Percentiles rank a stretch among this genome's conserved stretches.
Conservation (phyloP, 140 eudicot genomes). For the Ambrosia hybrid region DNA sequence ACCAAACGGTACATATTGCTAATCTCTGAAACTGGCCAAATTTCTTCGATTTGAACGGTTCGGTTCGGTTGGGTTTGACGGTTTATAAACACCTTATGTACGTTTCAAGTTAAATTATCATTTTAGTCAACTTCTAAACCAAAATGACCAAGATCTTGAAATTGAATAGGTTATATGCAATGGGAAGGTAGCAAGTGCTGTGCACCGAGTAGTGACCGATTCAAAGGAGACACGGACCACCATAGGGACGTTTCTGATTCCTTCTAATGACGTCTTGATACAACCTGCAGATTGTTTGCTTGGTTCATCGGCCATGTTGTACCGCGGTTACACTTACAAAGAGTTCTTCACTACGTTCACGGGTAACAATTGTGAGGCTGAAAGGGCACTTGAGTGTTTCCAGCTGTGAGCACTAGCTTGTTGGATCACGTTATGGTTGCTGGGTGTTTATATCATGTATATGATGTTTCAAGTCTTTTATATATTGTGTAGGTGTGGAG, state of each 20-base stretch:
- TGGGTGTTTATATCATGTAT: not conserved
- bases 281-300: conserved; percentile 47
- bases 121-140: not conserved
- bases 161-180: conserved; percentile 58
- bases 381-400: conserved; percentile 38
- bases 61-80: no score
- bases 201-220: conserved; percentile 65
- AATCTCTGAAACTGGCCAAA: no score
- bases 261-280: conserved; percentile 45
- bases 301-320: conserved; percentile 31
- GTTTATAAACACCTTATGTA: no score
- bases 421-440: not conserved
- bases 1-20: no score
- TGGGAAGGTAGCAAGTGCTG: conserved; percentile 50
- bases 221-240: conserved; percentile 44
- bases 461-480: not conserved
- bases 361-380: conserved; percentile 45
- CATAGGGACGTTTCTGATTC: conserved; percentile 51
- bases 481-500: not conserved
- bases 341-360: conserved; percentile 50
- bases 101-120: not conserved
- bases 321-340: conserved; percentile 37
- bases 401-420: conserved; percentile 13
- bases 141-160: not conserved
- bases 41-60: no score